These are phyloP conservation scores for Rhododendron molle DNA, from an alignment of 148 eudicot species.

Conservation along the genomic window DNA sequence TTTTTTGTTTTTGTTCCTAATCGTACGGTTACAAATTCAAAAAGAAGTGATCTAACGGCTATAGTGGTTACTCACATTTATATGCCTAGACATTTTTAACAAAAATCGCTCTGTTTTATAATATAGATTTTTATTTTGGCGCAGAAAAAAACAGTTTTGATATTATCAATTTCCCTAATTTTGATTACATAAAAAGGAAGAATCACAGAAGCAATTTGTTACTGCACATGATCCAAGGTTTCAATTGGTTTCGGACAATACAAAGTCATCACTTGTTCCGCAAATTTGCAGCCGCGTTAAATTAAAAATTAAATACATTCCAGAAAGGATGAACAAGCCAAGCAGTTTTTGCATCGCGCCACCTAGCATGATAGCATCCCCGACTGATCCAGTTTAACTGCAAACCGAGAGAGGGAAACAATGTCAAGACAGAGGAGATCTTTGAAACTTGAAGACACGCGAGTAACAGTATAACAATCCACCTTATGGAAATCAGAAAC, in stretches of 20 bases:
- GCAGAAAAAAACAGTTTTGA: too few species aligned
- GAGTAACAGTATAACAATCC: not conserved
- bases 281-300: not conserved
- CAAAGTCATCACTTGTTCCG: constrained; percentile 3
- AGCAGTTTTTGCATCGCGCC: not conserved
- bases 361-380: constrained; percentile 8
- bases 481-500: not conserved
- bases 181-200: too few species aligned
- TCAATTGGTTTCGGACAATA: not conserved
- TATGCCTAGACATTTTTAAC: too few species aligned
- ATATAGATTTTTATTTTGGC: too few species aligned
- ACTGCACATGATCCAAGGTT: constrained; percentile 10
- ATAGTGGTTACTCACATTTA: too few species aligned
- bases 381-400: constrained; percentile 10
- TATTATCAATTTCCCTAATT: too few species aligned
- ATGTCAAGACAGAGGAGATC: not conserved
- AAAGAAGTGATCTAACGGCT: too few species aligned
- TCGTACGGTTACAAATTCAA: too few species aligned
- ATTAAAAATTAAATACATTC: not conserved
- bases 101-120: too few species aligned
- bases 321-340: constrained; percentile 7
- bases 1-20: too few species aligned
- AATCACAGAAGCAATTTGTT: constrained; percentile 4
- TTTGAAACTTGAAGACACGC: not conserved
- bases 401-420: not conserved